A percentile compares a stretch with the other conserved stretches of the same genome.
These are phyloP conservation scores for Cephalotrichum gorgonifer DNA, from an alignment of 2,329 filamentous ascomycete species.

Conservation along the genomic window DNA sequence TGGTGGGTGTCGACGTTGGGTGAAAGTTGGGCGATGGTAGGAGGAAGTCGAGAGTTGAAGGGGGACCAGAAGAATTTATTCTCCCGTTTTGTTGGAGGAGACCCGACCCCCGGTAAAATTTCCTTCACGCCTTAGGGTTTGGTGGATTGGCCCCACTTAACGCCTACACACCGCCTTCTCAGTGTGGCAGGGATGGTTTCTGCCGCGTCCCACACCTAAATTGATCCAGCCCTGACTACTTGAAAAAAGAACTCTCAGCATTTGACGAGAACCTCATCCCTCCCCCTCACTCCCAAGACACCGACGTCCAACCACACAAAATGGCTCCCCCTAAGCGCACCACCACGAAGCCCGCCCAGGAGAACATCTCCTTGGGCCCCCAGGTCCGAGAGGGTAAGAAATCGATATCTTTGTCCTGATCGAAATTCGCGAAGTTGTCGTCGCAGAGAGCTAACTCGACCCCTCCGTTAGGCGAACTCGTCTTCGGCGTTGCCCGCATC, in stretches of 20 bases:
- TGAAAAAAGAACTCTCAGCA: background rate
- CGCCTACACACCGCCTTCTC: constrained; percentile 10
- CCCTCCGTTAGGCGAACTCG: constrained; percentile 69
- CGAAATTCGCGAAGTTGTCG: no score
- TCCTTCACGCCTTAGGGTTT: constrained; percentile 2
- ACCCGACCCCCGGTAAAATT: background rate
- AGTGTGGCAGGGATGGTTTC: constrained; percentile 14
- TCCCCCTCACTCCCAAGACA: constrained; percentile 4
- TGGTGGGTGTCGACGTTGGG: constrained; percentile 13
- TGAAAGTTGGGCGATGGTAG: constrained; percentile 9
- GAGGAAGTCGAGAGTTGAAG: constrained; percentile 3
- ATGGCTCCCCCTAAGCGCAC: constrained; percentile 97
- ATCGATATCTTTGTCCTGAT: background rate
- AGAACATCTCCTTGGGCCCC: constrained; percentile 98
- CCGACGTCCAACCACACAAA: constrained; percentile 29
- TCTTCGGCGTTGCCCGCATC: constrained; percentile 97
- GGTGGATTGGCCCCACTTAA: background rate
- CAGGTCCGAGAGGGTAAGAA: constrained; percentile 84
- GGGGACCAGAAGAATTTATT: constrained; percentile 3
- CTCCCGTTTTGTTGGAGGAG: background rate
- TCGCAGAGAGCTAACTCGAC: constrained; percentile 19
- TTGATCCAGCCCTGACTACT: background rate
- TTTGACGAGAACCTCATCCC: constrained; percentile 1
- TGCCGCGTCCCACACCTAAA: constrained; percentile 22
- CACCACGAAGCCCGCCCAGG: constrained; percentile 69